Base-by-base conservation (phyloP, 148 eudicot species). In the Amaranthus cruentus region DNA sequence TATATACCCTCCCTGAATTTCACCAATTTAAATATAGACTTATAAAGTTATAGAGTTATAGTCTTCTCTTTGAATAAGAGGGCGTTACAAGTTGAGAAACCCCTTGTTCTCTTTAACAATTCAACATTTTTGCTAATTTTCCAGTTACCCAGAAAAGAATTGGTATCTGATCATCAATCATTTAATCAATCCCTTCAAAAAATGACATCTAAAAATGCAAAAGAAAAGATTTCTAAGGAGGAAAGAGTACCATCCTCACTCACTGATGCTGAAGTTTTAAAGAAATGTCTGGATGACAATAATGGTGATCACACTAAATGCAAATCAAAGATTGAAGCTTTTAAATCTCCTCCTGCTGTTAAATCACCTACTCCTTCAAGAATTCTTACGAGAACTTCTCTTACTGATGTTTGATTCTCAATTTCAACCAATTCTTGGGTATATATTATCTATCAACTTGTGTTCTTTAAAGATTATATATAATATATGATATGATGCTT, bases 201-300 rank as follows among this genome's bases (percentile, higher is more conserved):
- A 5, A 66, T 49, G 70, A 15, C 55, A 54, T 68, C 77, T 55
- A 69, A 48, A 7, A 56, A 2, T 50, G 49, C 51, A 50, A 53
- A 72, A 21, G 46, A 59, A 10, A 56, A 18, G 43, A 14, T 53
- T 47, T 14, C 77, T 53, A 21, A 21, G 61, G 79, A 52, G 69
- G 72, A 59, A 69, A 62, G 70, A 69, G 11, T 18, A 69, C 75
- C 73, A 14, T 49, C 73, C 14, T 5, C 63, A 18, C 28, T 62
- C 18, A 72, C 54, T 12, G 75, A 72, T 69, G 81, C 74, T 46
- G 84, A 74, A 54, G 43, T 72, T 61, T 10, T 81, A 48, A 83
- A 65, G 75, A 86, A 81, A 77, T 83, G 87, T 60, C 75, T 81
- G 83, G 84, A 86, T 79, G 77, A 79, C 9, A 79, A 86, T 73